Evolutionary conservation across 2,329 filamentous ascomycete species (phyloP).

Genomic region (Clonostachys chloroleuca): DNA sequence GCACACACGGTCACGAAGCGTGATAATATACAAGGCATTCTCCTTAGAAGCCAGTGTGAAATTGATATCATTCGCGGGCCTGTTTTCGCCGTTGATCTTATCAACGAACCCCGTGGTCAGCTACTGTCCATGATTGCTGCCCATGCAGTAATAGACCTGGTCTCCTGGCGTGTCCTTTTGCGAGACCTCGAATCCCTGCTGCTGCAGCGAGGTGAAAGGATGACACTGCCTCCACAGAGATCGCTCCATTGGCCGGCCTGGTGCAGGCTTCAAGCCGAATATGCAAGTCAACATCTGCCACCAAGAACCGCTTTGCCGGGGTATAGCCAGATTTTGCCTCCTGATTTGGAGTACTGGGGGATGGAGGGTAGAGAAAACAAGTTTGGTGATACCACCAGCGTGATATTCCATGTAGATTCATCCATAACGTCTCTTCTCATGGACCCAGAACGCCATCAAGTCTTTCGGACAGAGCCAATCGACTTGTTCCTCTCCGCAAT

Average conservation of each 20-base stretch:
- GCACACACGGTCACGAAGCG: constrained; percentile 1
- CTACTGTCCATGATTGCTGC: constrained; percentile 25
- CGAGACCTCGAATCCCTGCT: constrained; percentile 34
- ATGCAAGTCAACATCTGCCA: too few species aligned
- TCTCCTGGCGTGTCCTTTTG: constrained; percentile 38
- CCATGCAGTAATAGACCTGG: constrained; percentile 35
- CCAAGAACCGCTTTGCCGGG: too few species aligned
- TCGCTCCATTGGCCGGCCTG: too few species aligned
- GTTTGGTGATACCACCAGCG: not conserved
- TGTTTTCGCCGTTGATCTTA: constrained; percentile 8
- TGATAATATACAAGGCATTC: constrained; percentile 6
- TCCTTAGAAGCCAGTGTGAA: constrained; percentile 1
- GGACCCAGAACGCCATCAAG: constrained; percentile 10
- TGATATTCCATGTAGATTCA: constrained; percentile 9
- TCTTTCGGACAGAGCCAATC: constrained; percentile 21
- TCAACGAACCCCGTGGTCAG: constrained; percentile 3
- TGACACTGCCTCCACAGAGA: too few species aligned
- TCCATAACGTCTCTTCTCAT: constrained; percentile 12
- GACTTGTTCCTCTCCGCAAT: constrained; percentile 26
- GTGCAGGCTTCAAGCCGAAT: too few species aligned
- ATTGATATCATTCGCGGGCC: constrained; percentile 5
- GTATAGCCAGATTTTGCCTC: too few species aligned
- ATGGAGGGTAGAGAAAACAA: not conserved
- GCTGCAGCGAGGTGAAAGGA: too few species aligned
- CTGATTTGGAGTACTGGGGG: not conserved